Evolutionary conservation across 176 grass and related monocot species (phyloP), one percentile per base, ranked within the genome.

Genomic region (Alloteropsis semialata): DNA sequence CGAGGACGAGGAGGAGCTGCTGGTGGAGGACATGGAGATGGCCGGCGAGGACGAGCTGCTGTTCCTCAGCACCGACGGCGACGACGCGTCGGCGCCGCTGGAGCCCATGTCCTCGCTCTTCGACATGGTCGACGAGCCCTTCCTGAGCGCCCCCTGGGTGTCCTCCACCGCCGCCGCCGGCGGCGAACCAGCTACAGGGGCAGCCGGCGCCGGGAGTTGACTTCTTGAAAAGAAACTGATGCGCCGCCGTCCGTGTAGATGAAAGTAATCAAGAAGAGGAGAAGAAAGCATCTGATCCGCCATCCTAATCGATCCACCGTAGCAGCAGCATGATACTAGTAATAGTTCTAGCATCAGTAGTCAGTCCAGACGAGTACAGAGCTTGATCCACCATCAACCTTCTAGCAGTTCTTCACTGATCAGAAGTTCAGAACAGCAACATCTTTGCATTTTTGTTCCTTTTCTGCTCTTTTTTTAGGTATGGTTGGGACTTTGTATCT

Each of bases 11-110:
- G 92, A 94, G 53, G 72, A 84, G 84, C 63, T 97, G 64, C 65
- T 85, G 22, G 89, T 97, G 22, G 91, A 91, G 56, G 91, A 97
- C 58, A 61, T 97, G 85, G 91, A 97, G 72, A 91, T 94, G 78
- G 86, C 88, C 51, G 88, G 91, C 73, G 91, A 94, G 81, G 94
- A 94, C 74, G 94, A 97, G 63, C 74, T 97, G 44, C 71, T 97
- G 28, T 92, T 97, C 82, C 80, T 94, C 12, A 89, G 43, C 49
- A 25, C 85, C 54, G 85, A 84, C 14, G 50, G 71, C 11, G 54
- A 57, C 55, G 80, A 88, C 42, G 15, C 11, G 10, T 43, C 48
- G 14, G 9, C 62, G 0, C 72, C 27, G 4, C 13, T 84, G 18
- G 28, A 85, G 18, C 42, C 61, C 0, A 50, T 61, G 69, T 69